Evolutionary conservation across 2,329 filamentous ascomycete species (phyloP), one percentile per base, ranked within the genome.

Genomic region (Paecilomyces formosus): DNA sequence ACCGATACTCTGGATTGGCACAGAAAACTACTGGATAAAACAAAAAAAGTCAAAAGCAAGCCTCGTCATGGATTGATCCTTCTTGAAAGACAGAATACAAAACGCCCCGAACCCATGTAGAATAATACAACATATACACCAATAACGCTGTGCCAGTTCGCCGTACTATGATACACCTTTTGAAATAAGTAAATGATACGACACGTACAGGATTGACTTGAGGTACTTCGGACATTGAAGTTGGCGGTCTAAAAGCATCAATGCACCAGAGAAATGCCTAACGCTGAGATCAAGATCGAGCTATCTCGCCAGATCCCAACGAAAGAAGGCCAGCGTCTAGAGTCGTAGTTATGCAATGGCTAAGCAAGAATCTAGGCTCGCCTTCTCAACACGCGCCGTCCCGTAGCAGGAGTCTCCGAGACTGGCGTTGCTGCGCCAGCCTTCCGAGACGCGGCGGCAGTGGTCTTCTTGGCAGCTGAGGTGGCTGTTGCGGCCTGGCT

Each of bases 371-470:
- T 53, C 62, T 70, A 76, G 24, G 66, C 70, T 18, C 74, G 70
- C 63, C 76, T 78, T 53, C 76, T 74, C 60, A 79, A 63, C 12
- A 74, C 71, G 55, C 76, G 69, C 31, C 72, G 72, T 21, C 72
- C 71, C 11, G 70, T 62, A 31, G 71, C 62, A 7, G 71, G 61
- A 30, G 68, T 64, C 53, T 77, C 74, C 31, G 72, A 70, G 6
- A 67, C 69, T 59, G 75, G 76, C 50, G 67, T 70, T 21, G 66
- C 63, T 2, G 72, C 18, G 5, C 39, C 39, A 45, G 39, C 39
- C 18, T n/a, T 45, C 18, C 39, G 39, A 18, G 39, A 45, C 39
- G 39, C 64, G 8, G 68, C 65, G 3, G 71, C 65, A 3, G 71
- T 63, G 30, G 65, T 69, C 60, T 72, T 74, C 59, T 74, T 76